Base-by-base conservation (phyloP, 352 stramenopile genomes). In the Phytophthora cactorum region DNA sequence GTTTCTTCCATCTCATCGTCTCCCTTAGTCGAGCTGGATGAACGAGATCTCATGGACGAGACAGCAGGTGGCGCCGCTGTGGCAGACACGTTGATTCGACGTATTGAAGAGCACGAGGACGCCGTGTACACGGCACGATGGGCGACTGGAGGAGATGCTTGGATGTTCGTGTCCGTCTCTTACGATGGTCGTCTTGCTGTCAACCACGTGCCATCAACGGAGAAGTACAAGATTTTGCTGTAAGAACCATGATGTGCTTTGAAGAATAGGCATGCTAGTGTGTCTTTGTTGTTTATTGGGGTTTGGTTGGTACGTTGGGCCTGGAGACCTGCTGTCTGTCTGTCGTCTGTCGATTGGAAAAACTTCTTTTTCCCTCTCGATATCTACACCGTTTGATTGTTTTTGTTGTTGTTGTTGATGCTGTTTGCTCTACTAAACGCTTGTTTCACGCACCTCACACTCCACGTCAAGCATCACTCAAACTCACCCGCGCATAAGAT, bases 211-310 rank as follows among this genome's bases (percentile, higher is more conserved):
- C 97, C 97, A 32, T 98, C 94, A 14, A 98, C 98, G 6, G 98
- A 99, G 78, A 99, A 99, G 75, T 99, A 99, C 81, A 99, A 99
- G 70, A 99, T 99, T 77, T 80, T 99, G 60, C 72, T 99, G 27
- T 99, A 63, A 22, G 22, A 22, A 22, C 22, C 22, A 22, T 22
- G 22, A 22, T 22, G 22, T 22, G 22, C 22, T 22, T 22, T 22
- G 34, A 34, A 34, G 29, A 34, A 34, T 25, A 25, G 39, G 54
- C 43, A 56, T 68, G 41, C 38, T 70, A 71, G 27, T 68, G 62
- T 68, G 49, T 69, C 53, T 60, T 65, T 68, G 68, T 68, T 74
- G 49, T 59, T 68, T 4, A 12, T 38, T 17, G 10, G 14, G 27
- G 55, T 70, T 66, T 61, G 61, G 55, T 70, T 66, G 64, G 61